Percentiles rank a stretch among this genome's conserved stretches.
Evolutionary conservation across 1,284 basidiomycete genomes (phyloP).

Genomic region (Abortiporus biennis): DNA sequence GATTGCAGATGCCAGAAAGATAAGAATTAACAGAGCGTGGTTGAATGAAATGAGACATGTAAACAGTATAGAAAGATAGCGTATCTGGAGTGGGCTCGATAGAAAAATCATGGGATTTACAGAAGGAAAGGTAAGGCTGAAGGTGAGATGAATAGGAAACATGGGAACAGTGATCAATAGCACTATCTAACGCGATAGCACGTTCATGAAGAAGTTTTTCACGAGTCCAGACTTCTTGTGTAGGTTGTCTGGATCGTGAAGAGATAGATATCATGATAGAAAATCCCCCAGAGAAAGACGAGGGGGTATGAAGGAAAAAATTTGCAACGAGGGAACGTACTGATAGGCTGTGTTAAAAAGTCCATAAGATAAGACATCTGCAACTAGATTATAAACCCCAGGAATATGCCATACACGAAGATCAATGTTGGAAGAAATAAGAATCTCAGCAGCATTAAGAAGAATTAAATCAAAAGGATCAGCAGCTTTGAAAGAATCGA

Average conservation of each 20-base stretch:
- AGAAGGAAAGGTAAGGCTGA: conserved; percentile 34
- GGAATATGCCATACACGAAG: conserved; percentile 22
- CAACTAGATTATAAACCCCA: conserved; percentile 18
- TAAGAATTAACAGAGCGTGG: conserved; percentile 31
- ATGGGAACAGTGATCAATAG: conserved; percentile 24
- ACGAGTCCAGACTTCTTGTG: conserved; percentile 23
- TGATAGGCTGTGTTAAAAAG: conserved; percentile 10
- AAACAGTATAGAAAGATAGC: conserved; percentile 30
- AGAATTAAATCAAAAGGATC: conserved; percentile 28
- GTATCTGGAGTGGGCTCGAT: conserved; percentile 29
- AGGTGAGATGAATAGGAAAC: conserved; percentile 27
- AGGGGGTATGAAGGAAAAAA: conserved; percentile 20
- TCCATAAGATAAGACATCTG: conserved; percentile 20
- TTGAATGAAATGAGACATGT: conserved; percentile 32
- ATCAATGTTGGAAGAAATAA: conserved; percentile 15
- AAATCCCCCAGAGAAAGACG: conserved; percentile 20
- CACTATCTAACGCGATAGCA: conserved; percentile 24
- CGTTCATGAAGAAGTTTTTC: conserved; percentile 26
- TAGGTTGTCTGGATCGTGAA: conserved; percentile 20
- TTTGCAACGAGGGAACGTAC: conserved; percentile 14
- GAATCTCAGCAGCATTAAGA: conserved; percentile 16
- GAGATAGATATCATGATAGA: conserved; percentile 16
- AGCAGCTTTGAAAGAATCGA: conserved; percentile 21
- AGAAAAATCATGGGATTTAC: conserved; percentile 23
- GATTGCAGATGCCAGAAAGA: conserved; percentile 33